Conservation (phyloP, 2,329 filamentous ascomycete genomes). For the Tympanopsis confertula region DNA sequence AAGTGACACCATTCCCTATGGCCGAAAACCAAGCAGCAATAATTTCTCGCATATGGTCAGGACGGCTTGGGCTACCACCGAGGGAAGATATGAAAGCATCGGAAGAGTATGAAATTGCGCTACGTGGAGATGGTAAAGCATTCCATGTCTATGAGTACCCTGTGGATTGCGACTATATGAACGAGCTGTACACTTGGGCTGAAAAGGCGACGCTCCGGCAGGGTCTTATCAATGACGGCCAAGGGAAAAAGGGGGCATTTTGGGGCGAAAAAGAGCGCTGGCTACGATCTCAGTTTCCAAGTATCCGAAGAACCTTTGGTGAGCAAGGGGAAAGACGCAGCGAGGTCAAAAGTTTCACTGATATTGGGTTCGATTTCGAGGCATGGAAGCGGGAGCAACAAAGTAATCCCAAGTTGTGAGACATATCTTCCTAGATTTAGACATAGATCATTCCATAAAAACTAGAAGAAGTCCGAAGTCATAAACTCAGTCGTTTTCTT, state of each 20-base stretch:
- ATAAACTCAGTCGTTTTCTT: too few species aligned
- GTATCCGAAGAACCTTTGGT: constrained; percentile 41
- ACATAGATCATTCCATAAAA: too few species aligned
- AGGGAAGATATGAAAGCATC: constrained; percentile 35
- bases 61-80: constrained; percentile 35
- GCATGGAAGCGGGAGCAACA: constrained; percentile 6
- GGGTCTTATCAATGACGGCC: constrained; percentile 22
- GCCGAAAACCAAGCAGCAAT: constrained; percentile 47
- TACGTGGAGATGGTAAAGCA: constrained; percentile 17
- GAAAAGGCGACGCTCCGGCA: background rate
- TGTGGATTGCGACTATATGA: background rate
- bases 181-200: background rate
- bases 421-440: too few species aligned
- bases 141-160: background rate
- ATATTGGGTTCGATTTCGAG: constrained; percentile 38
- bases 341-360: constrained; percentile 29
- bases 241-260: constrained; percentile 35
- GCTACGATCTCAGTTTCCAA: constrained; percentile 39
- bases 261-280: constrained; percentile 46
- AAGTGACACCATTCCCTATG: constrained; percentile 47
- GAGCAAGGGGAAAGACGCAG: constrained; percentile 32
- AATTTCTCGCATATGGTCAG: constrained; percentile 42
- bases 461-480: too few species aligned
- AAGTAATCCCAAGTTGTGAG: too few species aligned
- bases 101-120: constrained; percentile 26